These are phyloP conservation scores for Irpex sp. DNA, from an alignment of 1,284 basidiomycete species.

Conservation along the genomic window DNA sequence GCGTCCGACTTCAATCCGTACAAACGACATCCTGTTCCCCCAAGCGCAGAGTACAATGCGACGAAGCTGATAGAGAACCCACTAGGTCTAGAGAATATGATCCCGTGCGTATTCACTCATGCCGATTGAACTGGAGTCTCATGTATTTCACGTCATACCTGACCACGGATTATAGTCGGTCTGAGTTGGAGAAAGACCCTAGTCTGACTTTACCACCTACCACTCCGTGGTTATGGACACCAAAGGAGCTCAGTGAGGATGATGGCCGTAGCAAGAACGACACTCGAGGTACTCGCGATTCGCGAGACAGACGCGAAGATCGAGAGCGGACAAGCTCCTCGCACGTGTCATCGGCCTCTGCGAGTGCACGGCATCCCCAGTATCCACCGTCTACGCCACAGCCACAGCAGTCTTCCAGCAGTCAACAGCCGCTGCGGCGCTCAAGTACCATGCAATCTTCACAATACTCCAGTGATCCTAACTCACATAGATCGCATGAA, in stretches of 20 bases:
- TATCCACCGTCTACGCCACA: not conserved
- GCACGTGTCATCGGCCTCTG: not conserved
- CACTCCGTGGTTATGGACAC: conserved; percentile 36
- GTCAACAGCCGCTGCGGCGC: conserved; percentile 5
- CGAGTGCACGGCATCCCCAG: not conserved
- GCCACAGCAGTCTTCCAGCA: not conserved
- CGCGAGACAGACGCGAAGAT: conserved; percentile 4
- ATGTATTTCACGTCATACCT: conserved; percentile 4
- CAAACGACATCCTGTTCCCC: conserved; percentile 53
- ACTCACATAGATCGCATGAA: conserved; percentile 5
- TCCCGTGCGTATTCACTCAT: conserved; percentile 42
- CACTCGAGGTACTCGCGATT: conserved; percentile 11
- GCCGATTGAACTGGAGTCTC: not conserved
- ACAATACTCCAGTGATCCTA: conserved; percentile 1
- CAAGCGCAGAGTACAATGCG: conserved; percentile 59
- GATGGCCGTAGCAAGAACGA: conserved; percentile 15
- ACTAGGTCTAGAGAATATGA: conserved; percentile 63
- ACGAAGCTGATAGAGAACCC: conserved; percentile 56
- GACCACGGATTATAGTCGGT: not conserved
- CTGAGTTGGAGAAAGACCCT: not conserved
- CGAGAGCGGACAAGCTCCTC: not conserved
- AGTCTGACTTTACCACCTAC: not conserved
- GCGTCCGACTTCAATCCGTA: conserved; percentile 50
- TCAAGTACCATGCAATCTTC: not conserved
- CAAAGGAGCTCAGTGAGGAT: conserved; percentile 25